Evolutionary conservation across 495 filamentous ascomycete genomes (phyloP), one percentile per base, ranked within the genome.

Genomic region (Penicillium canariense): DNA sequence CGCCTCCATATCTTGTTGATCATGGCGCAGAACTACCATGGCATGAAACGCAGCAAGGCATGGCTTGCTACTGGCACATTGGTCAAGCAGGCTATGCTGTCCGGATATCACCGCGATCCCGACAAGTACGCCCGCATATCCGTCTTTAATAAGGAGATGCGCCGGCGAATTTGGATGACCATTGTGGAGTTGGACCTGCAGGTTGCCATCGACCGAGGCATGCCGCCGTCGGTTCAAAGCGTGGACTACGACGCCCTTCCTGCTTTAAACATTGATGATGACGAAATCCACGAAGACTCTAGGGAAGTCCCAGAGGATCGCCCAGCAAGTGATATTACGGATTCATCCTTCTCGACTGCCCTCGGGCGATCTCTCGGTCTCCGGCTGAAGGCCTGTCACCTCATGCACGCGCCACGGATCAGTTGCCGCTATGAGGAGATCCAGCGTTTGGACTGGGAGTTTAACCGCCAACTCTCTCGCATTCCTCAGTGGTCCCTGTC

Each of bases 151-250:
- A 77, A 81, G 42, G 87, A 90, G 66, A 81, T 87, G 74, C 78
- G 85, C n/a, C 69, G 86, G 39, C 75, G 87, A 18, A 71, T 90
- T 11, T 89, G 86, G 86, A 80, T 77, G n/a, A 84, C 83, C 1
- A 81, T 87, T 14, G 52, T 87, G 28, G 85, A 87, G 63, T 68
- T 87, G 6, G 72, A 78, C 22, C 59, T 86, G n/a, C 80, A 85
- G 50, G 76, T 84, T 5, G 77, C 82, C 39, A 52, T 87, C 23
- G 81, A 83, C 42, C 74, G 81, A 1, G 85, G 84, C 1, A 81
- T 82, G 56, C 78, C 81, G 0, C 80, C 83, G 10, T 70, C 82
- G 10, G 47, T 87, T 9, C 73, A 81, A 4, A 55, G 68, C 4
- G 67, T 71, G 1, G 83, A 87, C 59, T 87, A 79, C 51, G 84